Evolutionary conservation across 2,329 filamentous ascomycete genomes (phyloP).

Genomic region (Sporothrix sp.): DNA sequence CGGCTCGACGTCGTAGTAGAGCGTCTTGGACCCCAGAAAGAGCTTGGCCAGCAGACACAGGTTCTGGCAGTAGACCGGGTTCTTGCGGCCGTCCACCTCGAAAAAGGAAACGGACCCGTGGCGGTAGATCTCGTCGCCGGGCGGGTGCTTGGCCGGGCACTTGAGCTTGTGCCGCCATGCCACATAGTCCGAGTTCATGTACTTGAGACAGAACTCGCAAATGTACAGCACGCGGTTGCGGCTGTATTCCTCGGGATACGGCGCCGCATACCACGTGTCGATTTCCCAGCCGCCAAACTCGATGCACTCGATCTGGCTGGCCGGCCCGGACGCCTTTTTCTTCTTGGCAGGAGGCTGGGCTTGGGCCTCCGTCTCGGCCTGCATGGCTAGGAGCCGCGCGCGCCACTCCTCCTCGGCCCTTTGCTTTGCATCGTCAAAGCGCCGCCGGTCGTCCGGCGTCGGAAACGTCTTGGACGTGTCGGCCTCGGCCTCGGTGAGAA

Average conservation of each 20-base stretch:
- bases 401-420: slow-evolving; percentile 91
- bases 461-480: slow-evolving; percentile 87
- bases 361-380: slow-evolving; percentile 58
- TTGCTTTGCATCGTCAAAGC: slow-evolving; percentile 82
- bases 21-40: slow-evolving; percentile 95
- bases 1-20: slow-evolving; percentile 96
- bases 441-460: slow-evolving; percentile 65
- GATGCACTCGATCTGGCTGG: slow-evolving; percentile 97
- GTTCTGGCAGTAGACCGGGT: slow-evolving; percentile 98
- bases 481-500: slow-evolving; percentile 77
- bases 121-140: slow-evolving; percentile 95
- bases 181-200: slow-evolving; percentile 98
- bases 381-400: slow-evolving; percentile 47
- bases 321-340: slow-evolving; percentile 71
- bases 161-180: slow-evolving; percentile 97
- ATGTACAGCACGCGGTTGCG: slow-evolving; percentile 95
- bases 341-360: slow-evolving; percentile 55
- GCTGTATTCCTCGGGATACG: slow-evolving; percentile 97
- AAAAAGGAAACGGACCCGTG: slow-evolving; percentile 88
- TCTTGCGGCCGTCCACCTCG: slow-evolving; percentile 93
- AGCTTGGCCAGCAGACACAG: slow-evolving; percentile 91
- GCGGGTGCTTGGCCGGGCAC: slow-evolving; percentile 91
- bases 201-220: slow-evolving; percentile 97
- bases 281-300: slow-evolving; percentile 97
- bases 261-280: slow-evolving; percentile 97